Percentiles rank a stretch among this genome's conserved stretches.
Evolutionary conservation across 73 alveolate species (phyloP).

Genomic region (Uronychia setigera): DNA sequence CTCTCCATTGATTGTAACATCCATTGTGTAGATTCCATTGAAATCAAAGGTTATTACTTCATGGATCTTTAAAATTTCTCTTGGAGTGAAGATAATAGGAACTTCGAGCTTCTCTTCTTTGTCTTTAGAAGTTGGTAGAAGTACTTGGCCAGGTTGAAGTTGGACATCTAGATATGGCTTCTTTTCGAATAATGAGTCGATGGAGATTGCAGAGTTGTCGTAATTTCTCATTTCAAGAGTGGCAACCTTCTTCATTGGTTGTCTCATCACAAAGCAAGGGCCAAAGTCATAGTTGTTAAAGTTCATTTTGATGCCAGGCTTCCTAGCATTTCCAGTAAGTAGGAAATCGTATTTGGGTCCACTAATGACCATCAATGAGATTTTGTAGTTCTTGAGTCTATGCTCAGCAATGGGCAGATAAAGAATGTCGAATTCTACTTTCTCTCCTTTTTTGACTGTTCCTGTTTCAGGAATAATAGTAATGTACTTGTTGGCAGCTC

Average conservation of each 20-base stretch:
- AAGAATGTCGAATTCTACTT: slow-evolving; percentile 81
- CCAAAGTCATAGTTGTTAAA: slow-evolving; percentile 94
- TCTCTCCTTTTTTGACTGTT: slow-evolving; percentile 95
- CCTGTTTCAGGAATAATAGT: slow-evolving; percentile 98
- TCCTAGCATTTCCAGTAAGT: slow-evolving; percentile 94
- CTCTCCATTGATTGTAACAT: slow-evolving; percentile 98
- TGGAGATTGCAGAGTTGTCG: slow-evolving; percentile 96
- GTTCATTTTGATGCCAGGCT: slow-evolving; percentile 95
- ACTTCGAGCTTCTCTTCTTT: slow-evolving; percentile 90
- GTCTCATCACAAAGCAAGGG: slow-evolving; percentile 97
- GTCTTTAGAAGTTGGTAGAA: slow-evolving; percentile 90
- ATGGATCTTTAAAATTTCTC: slow-evolving; percentile 91
- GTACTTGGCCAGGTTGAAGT: slow-evolving; percentile 97
- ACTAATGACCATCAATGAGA: slow-evolving; percentile 84
- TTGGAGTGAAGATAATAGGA: slow-evolving; percentile 97
- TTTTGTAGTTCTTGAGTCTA: slow-evolving; percentile 81
- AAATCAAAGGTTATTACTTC: slow-evolving; percentile 95
- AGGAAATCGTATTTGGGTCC: slow-evolving; percentile 97
- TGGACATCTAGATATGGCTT: slow-evolving; percentile 94
- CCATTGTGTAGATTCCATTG: slow-evolving; percentile 92
- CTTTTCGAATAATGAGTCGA: slow-evolving; percentile 93
- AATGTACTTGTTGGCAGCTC: slow-evolving; percentile 85
- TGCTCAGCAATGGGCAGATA: slow-evolving; percentile 91
- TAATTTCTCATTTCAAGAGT: slow-evolving; percentile 89
- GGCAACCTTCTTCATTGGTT: slow-evolving; percentile 91